Conservation (phyloP, 768 basidiomycete species). For the Clavaria fumosa region DNA sequence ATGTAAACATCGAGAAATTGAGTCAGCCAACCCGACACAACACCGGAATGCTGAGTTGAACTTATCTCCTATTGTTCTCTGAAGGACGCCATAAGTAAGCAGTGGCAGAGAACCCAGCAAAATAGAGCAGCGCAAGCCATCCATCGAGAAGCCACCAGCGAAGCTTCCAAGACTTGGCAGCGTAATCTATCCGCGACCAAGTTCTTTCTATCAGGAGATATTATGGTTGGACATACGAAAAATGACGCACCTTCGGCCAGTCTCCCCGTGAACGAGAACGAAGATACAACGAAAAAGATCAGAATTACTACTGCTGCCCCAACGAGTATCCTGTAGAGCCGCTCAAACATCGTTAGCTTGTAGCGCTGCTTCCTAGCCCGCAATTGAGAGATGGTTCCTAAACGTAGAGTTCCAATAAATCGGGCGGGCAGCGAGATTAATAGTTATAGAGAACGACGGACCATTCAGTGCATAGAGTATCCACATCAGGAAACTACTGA, state of each 20-base stretch:
- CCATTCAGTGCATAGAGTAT: constrained; percentile 85
- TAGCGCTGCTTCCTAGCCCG: constrained; percentile 73
- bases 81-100: constrained; percentile 90
- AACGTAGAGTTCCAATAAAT: no score
- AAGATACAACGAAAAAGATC: constrained; percentile 86
- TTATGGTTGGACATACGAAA: constrained; percentile 7
- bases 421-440: no score
- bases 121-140: constrained; percentile 81
- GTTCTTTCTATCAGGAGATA: neutral
- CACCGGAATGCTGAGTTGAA: constrained; percentile 15
- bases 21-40: constrained; percentile 14
- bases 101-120: constrained; percentile 64
- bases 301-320: constrained; percentile 67
- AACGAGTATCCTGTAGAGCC: constrained; percentile 73
- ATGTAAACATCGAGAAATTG: constrained; percentile 31
- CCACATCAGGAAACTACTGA: constrained; percentile 95
- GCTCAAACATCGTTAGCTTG: constrained; percentile 80
- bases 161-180: constrained; percentile 74
- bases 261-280: constrained; percentile 81
- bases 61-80: constrained; percentile 76
- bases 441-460: constrained; percentile 23
- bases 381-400: constrained; percentile 82
- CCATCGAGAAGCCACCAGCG: constrained; percentile 98
- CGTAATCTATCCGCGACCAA: constrained; percentile 31
- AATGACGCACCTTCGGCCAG: constrained; percentile 61